Evolutionary conservation across 108 stramenopile genomes (phyloP).

Genomic region (Mediolabrus comicus): DNA sequence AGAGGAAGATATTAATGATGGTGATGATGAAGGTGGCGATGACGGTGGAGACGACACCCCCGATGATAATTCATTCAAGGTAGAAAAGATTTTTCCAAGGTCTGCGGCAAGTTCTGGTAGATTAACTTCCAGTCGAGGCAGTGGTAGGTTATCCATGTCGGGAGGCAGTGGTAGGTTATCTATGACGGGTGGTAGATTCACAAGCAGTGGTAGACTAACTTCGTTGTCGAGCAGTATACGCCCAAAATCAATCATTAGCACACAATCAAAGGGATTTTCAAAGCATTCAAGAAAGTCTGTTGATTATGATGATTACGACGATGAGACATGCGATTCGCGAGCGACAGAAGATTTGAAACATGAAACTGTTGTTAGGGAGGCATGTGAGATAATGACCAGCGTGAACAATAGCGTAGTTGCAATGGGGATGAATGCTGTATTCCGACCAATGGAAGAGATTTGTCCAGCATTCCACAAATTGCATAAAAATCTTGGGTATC

Average conservation of each 20-base stretch:
- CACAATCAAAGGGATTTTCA: not conserved
- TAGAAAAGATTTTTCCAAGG: not conserved
- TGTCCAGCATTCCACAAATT: constrained; percentile 31
- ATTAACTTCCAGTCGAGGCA: no score
- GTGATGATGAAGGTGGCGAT: not conserved
- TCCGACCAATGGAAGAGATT: constrained; percentile 28
- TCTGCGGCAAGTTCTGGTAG: no score
- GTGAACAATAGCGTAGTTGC: constrained; percentile 32
- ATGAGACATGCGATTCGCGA: constrained; percentile 18
- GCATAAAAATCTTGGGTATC: constrained; percentile 25
- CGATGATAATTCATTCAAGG: not conserved
- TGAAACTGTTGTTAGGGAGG: constrained; percentile 18
- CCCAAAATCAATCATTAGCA: not conserved
- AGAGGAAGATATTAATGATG: not conserved
- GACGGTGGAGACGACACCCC: no score
- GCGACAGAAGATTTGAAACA: constrained; percentile 10
- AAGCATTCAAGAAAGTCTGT: not conserved
- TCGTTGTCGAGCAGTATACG: not conserved
- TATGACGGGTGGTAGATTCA: no score
- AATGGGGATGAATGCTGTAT: constrained; percentile 41
- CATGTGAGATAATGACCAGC: constrained; percentile 24
- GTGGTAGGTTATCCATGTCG: no score
- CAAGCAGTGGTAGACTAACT: not conserved
- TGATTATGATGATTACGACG: constrained; percentile 9
- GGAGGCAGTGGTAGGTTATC: no score